Evolutionary conservation across 495 filamentous ascomycete genomes (phyloP).

Genomic region (Hypoxylon intermedium): DNA sequence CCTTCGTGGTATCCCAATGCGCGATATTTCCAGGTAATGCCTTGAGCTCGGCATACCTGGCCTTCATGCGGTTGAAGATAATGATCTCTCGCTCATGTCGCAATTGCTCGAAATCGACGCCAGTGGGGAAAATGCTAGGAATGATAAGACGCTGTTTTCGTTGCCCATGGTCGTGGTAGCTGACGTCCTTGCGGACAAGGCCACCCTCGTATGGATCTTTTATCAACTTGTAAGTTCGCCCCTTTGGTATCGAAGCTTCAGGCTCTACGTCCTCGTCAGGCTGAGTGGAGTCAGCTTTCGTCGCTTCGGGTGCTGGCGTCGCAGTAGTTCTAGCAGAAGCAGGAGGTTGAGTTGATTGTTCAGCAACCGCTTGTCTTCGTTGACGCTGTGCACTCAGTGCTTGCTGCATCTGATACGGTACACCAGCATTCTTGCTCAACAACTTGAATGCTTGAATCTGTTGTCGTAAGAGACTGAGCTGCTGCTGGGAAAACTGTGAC

Average conservation of each 20-base stretch:
- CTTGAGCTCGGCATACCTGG: constrained; percentile 82
- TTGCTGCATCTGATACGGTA: constrained; percentile 76
- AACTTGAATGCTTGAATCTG: constrained; percentile 86
- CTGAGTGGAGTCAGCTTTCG: constrained; percentile 37
- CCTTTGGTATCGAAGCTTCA: constrained; percentile 40
- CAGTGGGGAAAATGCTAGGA: constrained; percentile 84
- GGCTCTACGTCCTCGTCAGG: constrained; percentile 43
- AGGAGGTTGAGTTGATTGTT: constrained; percentile 54
- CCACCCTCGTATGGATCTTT: constrained; percentile 68
- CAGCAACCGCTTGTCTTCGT: constrained; percentile 63
- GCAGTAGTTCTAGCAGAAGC: constrained; percentile 48
- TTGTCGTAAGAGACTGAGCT: constrained; percentile 71
- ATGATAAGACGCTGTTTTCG: constrained; percentile 77
- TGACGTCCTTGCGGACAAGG: constrained; percentile 65
- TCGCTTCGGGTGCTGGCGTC: constrained; percentile 50
- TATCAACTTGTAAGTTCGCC: constrained; percentile 60
- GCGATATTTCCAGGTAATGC: constrained; percentile 80
- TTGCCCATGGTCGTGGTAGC: constrained; percentile 76
- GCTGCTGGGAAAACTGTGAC: constrained; percentile 69
- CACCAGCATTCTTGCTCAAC: constrained; percentile 78
- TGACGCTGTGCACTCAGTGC: constrained; percentile 77
- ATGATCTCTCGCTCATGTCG: constrained; percentile 85
- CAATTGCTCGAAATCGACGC: constrained; percentile 82
- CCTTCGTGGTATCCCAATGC: constrained; percentile 80
- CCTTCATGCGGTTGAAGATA: constrained; percentile 84